A percentile compares a stretch with the other conserved stretches of the same genome.
Conservation (phyloP, 2,329 filamentous ascomycete genomes). For the Microascus cirrosus region DNA sequence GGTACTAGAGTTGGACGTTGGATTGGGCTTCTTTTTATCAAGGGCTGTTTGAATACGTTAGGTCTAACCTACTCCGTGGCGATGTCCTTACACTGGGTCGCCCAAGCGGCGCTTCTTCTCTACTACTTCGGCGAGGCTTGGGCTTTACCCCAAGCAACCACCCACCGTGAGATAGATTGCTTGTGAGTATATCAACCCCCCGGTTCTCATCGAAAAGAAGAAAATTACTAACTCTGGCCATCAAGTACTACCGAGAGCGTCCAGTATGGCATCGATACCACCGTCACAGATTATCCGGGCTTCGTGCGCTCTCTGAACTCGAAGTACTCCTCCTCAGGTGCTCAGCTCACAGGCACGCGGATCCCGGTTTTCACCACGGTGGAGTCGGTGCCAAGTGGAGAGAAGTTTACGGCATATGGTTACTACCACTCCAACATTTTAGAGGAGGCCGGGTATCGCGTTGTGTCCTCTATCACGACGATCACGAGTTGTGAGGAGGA, state of each 20-base stretch:
- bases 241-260: slow-evolving; percentile 8
- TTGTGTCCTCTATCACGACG: slow-evolving; percentile 7
- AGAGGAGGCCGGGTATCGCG: slow-evolving; percentile 10
- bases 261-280: slow-evolving; percentile 11
- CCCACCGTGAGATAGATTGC: slow-evolving; percentile 9
- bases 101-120: background rate
- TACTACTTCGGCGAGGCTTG: slow-evolving; percentile 2
- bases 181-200: background rate
- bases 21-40: background rate
- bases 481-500: slow-evolving; percentile 6
- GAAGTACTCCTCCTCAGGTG: slow-evolving; percentile 11
- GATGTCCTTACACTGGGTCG: background rate
- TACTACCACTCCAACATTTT: slow-evolving; percentile 12
- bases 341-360: slow-evolving; percentile 9
- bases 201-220: background rate
- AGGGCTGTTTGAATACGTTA: background rate
- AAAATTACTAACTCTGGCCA: background rate
- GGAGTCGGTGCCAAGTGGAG: slow-evolving; percentile 7
- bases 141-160: slow-evolving; percentile 7
- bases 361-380: slow-evolving; percentile 10
- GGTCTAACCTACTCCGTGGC: background rate
- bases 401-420: slow-evolving; percentile 10
- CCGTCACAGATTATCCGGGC: slow-evolving; percentile 9
- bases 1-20: background rate
- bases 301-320: slow-evolving; percentile 11